Evolutionary conservation across 192 early-diverging fungal species (phyloP).

Genomic region (Gaertneriomyces sp.): DNA sequence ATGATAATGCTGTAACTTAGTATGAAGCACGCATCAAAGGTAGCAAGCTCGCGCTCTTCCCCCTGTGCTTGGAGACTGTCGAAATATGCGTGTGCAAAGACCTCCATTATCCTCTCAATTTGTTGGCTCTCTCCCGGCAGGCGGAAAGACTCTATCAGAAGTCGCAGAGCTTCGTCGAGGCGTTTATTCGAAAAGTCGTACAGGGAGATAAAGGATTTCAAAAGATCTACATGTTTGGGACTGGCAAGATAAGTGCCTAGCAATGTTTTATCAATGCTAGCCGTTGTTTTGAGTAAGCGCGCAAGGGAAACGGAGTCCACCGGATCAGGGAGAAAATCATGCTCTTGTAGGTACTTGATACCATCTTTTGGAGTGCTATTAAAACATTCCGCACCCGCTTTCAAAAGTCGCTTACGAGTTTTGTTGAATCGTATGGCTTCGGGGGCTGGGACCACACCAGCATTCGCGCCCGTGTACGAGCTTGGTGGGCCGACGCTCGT

Average conservation of each 20-base stretch:
- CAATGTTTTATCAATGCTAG: conserved; percentile 79
- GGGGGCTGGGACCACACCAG: conserved; percentile 9
- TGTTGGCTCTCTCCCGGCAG: conserved; percentile 97
- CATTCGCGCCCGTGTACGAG: not conserved
- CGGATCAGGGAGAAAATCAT: conserved; percentile 49
- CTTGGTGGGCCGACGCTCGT: no score
- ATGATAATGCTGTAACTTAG: conserved; percentile 93
- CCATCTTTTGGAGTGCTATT: conserved; percentile 86
- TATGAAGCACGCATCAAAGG: conserved; percentile 78
- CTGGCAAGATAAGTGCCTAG: conserved; percentile 89
- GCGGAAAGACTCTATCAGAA: conserved; percentile 88
- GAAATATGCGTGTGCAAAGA: conserved; percentile 83
- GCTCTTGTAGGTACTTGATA: conserved; percentile 70
- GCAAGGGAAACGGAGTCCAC: conserved; percentile 60
- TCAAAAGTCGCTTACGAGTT: conserved; percentile 73
- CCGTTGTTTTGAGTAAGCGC: conserved; percentile 71
- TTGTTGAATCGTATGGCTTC: conserved; percentile 47
- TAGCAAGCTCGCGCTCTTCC: conserved; percentile 65
- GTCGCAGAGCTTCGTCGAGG: conserved; percentile 91
- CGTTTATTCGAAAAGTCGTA: conserved; percentile 91
- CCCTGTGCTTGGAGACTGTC: conserved; percentile 34
- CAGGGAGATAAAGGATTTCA: conserved; percentile 76
- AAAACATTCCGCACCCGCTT: conserved; percentile 75
- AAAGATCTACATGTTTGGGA: conserved; percentile 76
- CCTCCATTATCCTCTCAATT: conserved; percentile 92